A percentile compares a stretch with the other conserved stretches of the same genome.
These are phyloP conservation scores for Pleurotus sapidus DNA, from an alignment of 768 basidiomycete species.

Conservation along the genomic window DNA sequence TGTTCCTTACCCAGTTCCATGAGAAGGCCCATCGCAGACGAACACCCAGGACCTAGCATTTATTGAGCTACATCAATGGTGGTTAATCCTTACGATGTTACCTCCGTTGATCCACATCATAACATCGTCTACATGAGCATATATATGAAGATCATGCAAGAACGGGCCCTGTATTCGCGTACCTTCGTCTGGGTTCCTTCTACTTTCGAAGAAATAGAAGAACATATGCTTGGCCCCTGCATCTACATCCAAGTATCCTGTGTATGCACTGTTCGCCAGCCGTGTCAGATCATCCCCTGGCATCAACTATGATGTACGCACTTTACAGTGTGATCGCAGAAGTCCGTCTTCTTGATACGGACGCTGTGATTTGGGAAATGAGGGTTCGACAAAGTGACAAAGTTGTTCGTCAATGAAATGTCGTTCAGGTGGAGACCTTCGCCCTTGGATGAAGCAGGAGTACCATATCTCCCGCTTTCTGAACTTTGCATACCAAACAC, in stretches of 20 bases:
- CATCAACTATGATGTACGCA: slow-evolving; percentile 22
- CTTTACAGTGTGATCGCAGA: slow-evolving; percentile 67
- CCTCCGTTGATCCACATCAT: slow-evolving; percentile 74
- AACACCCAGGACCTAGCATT: slow-evolving; percentile 46
- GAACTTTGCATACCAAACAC: no score
- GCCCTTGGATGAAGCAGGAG: no score
- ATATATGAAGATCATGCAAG: neutral
- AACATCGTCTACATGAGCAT: slow-evolving; percentile 46
- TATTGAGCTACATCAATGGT: neutral
- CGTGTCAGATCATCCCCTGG: slow-evolving; percentile 2
- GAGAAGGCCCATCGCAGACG: slow-evolving; percentile 57
- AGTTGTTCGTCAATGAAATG: slow-evolving; percentile 13
- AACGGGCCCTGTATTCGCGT: slow-evolving; percentile 21
- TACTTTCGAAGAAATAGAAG: slow-evolving; percentile 77
- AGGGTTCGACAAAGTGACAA: slow-evolving; percentile 42
- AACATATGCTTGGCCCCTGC: slow-evolving; percentile 60
- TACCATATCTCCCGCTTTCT: no score
- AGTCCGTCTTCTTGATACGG: slow-evolving; percentile 57
- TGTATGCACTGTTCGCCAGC: slow-evolving; percentile 28
- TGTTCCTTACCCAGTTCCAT: slow-evolving; percentile 65
- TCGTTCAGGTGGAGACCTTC: neutral
- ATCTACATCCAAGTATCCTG: slow-evolving; percentile 39
- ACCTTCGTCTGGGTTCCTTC: slow-evolving; percentile 54
- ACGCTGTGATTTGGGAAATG: slow-evolving; percentile 51
- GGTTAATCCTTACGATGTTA: slow-evolving; percentile 14